Evolutionary conservation across 192 early-diverging fungal genomes (phyloP), one percentile per base, ranked within the genome.

Genomic region (Ambispora gerdemannii): DNA sequence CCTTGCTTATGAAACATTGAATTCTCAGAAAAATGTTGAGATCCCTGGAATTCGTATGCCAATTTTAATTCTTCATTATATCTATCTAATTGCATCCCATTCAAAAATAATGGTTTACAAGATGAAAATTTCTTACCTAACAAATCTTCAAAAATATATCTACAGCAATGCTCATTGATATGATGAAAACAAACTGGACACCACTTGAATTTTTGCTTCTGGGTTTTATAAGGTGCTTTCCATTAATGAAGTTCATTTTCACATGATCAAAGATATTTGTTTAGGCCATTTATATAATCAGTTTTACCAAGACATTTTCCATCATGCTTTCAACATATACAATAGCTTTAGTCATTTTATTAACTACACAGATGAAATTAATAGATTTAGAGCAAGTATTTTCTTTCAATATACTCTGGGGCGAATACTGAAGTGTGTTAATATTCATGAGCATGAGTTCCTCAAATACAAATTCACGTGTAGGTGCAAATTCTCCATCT

Each of bases 121-220:
- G n/a, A n/a, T n/a, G n/a, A n/a, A n/a, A n/a, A n/a, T n/a, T n/a
- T n/a, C n/a, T n/a, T n/a, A 64, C 38, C 38, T 50, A 64, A 27
- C 30, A 64, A 27, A 64, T 64, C 63, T 50, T 64, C 38, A 30
- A 64, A 64, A 49, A 47, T 47, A 64, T 47, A 64, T 47, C 38
- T 49, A 64, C 60, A 62, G 0, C 30, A 17, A 3, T n/a, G 31
- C 32, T 62, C 32, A 4, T 0, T n/a, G 0, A 3, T 34, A 62
- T 10, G 13, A 34, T 62, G 60, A 24, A 3, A 28, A 33, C 60
- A 62, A 1, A 62, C 0, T 2, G 34, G 60, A n/a, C 60, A 62
- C 60, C 60, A 62, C 20, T 62, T 34, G 20, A 62, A 62, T 62
- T 62, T 62, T 0, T 2, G 59, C 32, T 62, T 55, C 31, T 62